A percentile compares a stretch with the other conserved stretches of the same genome.
Evolutionary conservation across 805 yeast genomes (phyloP).

Genomic region (Metschnikowia amazonensis): DNA sequence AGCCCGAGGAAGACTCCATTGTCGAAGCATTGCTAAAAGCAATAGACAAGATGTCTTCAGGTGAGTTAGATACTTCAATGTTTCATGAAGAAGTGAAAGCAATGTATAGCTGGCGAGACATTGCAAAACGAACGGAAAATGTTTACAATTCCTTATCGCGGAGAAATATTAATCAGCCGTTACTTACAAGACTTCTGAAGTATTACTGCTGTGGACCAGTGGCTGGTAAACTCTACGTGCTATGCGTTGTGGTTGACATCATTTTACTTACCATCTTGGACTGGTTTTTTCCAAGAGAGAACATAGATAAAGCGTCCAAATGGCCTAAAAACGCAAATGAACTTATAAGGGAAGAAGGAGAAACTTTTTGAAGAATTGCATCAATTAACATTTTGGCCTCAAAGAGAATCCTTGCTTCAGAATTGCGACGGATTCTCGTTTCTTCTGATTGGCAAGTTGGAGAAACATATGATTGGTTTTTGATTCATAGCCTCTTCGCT

Average conservation of each 20-base stretch:
- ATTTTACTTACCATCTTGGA: constrained; percentile 62
- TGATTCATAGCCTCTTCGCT: neutral
- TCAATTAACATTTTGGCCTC: neutral
- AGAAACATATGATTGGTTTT: neutral
- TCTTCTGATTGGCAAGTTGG: neutral
- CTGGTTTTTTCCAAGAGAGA: constrained; percentile 59
- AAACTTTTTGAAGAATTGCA: neutral
- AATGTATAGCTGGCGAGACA: constrained; percentile 91
- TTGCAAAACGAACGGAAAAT: constrained; percentile 78
- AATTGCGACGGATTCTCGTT: neutral
- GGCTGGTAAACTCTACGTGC: constrained; percentile 80
- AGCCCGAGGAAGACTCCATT: constrained; percentile 81
- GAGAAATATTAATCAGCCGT: constrained; percentile 44
- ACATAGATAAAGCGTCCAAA: constrained; percentile 72
- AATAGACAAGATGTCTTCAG: constrained; percentile 52
- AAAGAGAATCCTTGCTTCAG: neutral
- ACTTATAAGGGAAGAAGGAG: neutral
- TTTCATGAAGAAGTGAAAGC: constrained; percentile 74
- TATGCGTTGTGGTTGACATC: constrained; percentile 79
- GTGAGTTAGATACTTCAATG: constrained; percentile 60
- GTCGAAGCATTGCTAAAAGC: constrained; percentile 72
- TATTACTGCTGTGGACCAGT: constrained; percentile 72
- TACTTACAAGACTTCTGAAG: constrained; percentile 56
- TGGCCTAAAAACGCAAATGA: constrained; percentile 55
- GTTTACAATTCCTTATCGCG: constrained; percentile 61